Percentiles rank a stretch among this genome's conserved stretches.
phyloP scores from a whole-genome alignment of 805 yeast species.

The Candida coquimbonensis region DNA sequence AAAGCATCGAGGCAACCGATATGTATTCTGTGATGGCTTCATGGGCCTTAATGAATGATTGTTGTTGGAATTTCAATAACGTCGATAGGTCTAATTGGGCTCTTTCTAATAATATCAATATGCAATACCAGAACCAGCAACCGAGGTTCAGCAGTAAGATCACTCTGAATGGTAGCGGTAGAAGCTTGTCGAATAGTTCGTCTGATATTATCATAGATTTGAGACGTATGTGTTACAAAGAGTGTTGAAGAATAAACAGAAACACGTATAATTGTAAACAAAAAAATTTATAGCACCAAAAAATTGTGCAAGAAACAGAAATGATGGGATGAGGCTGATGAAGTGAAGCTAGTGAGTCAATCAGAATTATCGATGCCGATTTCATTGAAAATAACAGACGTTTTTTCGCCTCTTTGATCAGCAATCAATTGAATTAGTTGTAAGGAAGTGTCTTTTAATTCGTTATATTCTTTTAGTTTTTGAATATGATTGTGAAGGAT shows the following conservation, averaged over 20 bases:
- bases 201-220: constrained; percentile 10
- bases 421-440: constrained; percentile 54
- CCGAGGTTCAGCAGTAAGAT: constrained; percentile 6
- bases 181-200: constrained; percentile 4
- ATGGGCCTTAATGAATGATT: not conserved
- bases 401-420: constrained; percentile 42
- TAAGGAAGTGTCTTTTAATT: constrained; percentile 54
- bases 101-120: not conserved
- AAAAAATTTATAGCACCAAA: too few relatives aligned
- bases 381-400: constrained; percentile 45
- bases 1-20: not conserved
- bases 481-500: constrained; percentile 46
- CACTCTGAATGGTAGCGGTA: constrained; percentile 12
- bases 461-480: constrained; percentile 51
- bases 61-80: constrained; percentile 4
- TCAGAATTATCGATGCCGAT: constrained; percentile 31
- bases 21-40: not conserved
- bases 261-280: too few relatives aligned
- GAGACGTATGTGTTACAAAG: not conserved
- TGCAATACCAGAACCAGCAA: constrained; percentile 9
- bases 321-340: not conserved
- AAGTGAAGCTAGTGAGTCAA: not conserved
- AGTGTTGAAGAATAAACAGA: too few relatives aligned
- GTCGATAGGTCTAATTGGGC: constrained; percentile 1
- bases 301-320: not conserved